A percentile compares a stretch with the other conserved stretches of the same genome.
Conservation (phyloP, 83 land plant genomes). For the Isoetes engelmannii region DNA sequence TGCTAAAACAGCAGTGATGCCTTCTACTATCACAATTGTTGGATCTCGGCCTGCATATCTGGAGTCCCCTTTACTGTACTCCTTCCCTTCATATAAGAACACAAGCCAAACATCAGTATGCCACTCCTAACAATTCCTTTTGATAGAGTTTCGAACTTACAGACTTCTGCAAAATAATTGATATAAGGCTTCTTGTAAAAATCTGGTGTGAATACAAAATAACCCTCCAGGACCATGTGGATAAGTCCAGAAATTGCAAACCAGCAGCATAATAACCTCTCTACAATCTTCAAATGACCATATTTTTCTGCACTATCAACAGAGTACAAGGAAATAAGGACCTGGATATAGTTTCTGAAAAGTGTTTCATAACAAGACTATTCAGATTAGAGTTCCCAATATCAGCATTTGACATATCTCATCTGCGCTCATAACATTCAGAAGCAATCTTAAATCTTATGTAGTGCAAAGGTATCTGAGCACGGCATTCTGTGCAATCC, state of each 20-base stretch:
- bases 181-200: slow-evolving; percentile 62
- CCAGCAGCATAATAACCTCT: slow-evolving; percentile 78
- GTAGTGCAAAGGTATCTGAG: background rate
- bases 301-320: slow-evolving; percentile 33
- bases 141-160: slow-evolving; percentile 35
- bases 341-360: background rate
- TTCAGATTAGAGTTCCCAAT: background rate
- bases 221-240: slow-evolving; percentile 76
- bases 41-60: slow-evolving; percentile 74
- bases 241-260: slow-evolving; percentile 73
- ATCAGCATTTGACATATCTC: background rate
- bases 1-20: slow-evolving; percentile 65
- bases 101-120: background rate
- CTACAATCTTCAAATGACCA: slow-evolving; percentile 33
- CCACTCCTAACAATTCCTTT: background rate
- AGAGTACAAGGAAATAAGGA: background rate
- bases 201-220: slow-evolving; percentile 77
- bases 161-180: slow-evolving; percentile 65
- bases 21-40: slow-evolving; percentile 62
- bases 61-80: slow-evolving; percentile 91
- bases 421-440: background rate
- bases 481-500: background rate
- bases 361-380: background rate
- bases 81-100: slow-evolving; percentile 57
- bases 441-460: background rate